Evolutionary conservation across 441 rosid genomes (phyloP).

Genomic region (Viola pubescens): DNA sequence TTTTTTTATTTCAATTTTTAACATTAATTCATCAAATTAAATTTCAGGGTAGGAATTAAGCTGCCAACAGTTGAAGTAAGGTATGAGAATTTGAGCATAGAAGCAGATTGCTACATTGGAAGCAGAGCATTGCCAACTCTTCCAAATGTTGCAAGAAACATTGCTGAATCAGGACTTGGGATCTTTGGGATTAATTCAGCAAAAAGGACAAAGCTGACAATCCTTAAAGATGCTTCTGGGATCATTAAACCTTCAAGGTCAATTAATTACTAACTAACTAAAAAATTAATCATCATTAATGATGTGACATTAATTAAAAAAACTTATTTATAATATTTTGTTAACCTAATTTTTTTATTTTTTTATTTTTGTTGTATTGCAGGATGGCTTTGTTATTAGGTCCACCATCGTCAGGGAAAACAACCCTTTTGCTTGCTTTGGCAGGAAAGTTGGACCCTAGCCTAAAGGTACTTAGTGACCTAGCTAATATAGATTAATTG

Average conservation of each 20-base stretch:
- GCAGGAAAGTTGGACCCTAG: conserved; percentile 20
- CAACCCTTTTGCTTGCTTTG: conserved; percentile 18
- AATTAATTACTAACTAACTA: background rate
- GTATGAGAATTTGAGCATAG: too few species aligned
- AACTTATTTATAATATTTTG: background rate
- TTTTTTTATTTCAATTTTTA: too few species aligned
- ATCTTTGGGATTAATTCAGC: background rate
- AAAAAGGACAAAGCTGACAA: conserved; percentile 27
- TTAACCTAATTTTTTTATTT: background rate
- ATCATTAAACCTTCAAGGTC: conserved; percentile 57
- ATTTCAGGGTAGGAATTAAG: too few species aligned
- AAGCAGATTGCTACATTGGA: too few species aligned
- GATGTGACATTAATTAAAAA: background rate
- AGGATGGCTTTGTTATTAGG: conserved; percentile 21
- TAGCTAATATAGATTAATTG: too few species aligned
- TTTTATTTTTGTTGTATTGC: background rate
- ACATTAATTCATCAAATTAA: too few species aligned
- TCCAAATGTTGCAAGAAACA: too few species aligned
- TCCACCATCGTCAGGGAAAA: conserved; percentile 22
- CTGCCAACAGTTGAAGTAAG: too few species aligned
- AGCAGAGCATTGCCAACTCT: too few species aligned
- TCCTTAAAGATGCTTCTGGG: conserved; percentile 46
- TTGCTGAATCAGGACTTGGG: too few species aligned
- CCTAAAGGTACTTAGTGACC: conserved; percentile 8
- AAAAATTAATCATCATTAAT: background rate